Percentiles rank a stretch among this genome's conserved stretches.
Evolutionary conservation across 768 basidiomycete species (phyloP).

Genomic region (Boletales sp.): DNA sequence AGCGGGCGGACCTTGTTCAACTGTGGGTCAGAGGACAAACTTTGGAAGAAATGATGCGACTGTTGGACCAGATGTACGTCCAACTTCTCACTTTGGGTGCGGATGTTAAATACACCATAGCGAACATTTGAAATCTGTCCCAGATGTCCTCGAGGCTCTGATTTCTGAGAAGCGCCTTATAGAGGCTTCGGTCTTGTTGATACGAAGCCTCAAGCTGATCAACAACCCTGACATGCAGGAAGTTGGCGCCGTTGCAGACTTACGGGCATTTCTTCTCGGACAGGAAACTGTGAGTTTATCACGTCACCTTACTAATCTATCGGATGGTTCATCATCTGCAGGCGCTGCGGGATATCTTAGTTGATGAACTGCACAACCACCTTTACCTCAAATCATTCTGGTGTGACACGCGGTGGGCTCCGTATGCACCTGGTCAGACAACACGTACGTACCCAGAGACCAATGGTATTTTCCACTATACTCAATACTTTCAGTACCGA

Average conservation of each 20-base stretch:
- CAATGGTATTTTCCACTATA: background rate
- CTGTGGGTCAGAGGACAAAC: conserved; percentile 86
- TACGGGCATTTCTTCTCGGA: conserved; percentile 75
- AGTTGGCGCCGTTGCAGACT: conserved; percentile 89
- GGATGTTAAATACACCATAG: conserved; percentile 39
- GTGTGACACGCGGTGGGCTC: conserved; percentile 89
- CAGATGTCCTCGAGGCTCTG: conserved; percentile 88
- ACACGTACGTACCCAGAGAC: conserved; percentile 48
- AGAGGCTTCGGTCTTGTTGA: conserved; percentile 82
- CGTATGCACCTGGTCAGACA: conserved; percentile 79
- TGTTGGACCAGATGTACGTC: conserved; percentile 91
- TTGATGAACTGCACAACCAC: conserved; percentile 95
- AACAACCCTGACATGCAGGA: conserved; percentile 92
- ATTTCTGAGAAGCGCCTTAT: conserved; percentile 93
- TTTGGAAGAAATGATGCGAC: conserved; percentile 91
- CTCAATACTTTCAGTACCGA: conserved; percentile 48
- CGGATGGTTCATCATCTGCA: conserved; percentile 31
- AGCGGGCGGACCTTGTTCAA: conserved; percentile 85
- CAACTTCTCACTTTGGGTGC: conserved; percentile 2
- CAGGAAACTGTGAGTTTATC: conserved; percentile 76
- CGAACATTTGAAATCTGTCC: conserved; percentile 85
- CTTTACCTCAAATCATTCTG: conserved; percentile 97
- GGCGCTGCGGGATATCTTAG: conserved; percentile 88
- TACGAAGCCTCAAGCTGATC: conserved; percentile 85
- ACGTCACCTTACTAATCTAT: background rate